Base-by-base conservation (phyloP, 2,329 filamentous ascomycete genomes). In the Arthrobotrys conoides region DNA sequence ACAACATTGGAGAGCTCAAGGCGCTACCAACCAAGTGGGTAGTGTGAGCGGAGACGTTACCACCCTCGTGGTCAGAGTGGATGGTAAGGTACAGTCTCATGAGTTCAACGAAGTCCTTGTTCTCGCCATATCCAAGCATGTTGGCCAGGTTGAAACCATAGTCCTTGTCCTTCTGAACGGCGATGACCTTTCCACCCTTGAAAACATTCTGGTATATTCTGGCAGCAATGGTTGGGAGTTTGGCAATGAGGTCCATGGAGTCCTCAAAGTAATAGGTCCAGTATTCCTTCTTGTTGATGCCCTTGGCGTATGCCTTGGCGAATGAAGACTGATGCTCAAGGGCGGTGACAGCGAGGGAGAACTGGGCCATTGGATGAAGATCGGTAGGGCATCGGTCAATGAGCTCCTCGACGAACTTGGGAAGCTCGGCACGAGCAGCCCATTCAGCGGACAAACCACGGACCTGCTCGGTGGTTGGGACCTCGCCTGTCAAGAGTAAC, bases 191-290 rank as follows among this genome's bases (percentile, higher is more conserved):
- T 88, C 96, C 96, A 85, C 97, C 96, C 91, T 98, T 97, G 93
- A 97, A 99, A 86, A 98, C 92, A 87, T 99, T 99, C 89, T 97
- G 96, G 91, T 99, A 99, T 90, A 99, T 99, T 88, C 94, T 93
- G 81, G 96, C 89, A 81, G 96, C 96, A 84, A 99, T 97, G 86
- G 93, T 97, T 85, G 96, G 96, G 83, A 99, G 93, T 91, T 98
- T 98, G 85, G 96, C 96, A 86, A 99, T 99, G 86, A 99, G 89
- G 88, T 99, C 95, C 95, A 99, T 98, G 80, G 94, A 96, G 88
- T 99, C 96, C 90, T 99, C 96, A 84, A 96, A 99, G 83, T 94
- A 97, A 90, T 98, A 94, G 87, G 91, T 91, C 96, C 96, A 99
- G 93, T 99, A 99, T 83, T 98, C 94, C 87, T 94, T 93, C 93